phyloP scores from a whole-genome alignment of 192 early-diverging fungal genomes.

The Lobosporangium transversale region DNA sequence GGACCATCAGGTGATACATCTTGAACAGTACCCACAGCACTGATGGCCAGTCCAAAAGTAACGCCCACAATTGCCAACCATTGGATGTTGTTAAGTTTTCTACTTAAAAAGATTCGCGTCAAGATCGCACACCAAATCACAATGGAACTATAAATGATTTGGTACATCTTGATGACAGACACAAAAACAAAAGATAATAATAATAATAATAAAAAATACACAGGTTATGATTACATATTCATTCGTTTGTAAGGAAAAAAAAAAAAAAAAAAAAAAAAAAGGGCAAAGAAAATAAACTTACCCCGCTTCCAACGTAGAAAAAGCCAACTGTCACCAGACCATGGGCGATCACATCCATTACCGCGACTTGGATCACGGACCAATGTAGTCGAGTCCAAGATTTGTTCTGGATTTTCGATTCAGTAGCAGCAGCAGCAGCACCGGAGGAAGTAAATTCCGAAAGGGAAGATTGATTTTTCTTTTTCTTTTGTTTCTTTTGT shows the following conservation, averaged over 20 bases:
- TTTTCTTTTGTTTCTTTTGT: too few species aligned
- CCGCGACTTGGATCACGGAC: constrained; percentile 43
- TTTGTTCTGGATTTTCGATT: background rate
- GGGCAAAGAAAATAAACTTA: constrained; percentile 26
- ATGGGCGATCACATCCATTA: constrained; percentile 65
- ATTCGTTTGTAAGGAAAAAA: background rate
- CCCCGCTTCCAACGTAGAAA: constrained; percentile 67
- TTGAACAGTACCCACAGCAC: constrained; percentile 58
- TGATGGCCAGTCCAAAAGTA: constrained; percentile 61
- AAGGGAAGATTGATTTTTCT: too few species aligned
- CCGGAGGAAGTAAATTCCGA: too few species aligned
- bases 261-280: background rate
- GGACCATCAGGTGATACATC: constrained; percentile 35
- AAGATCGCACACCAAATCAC: constrained; percentile 74
- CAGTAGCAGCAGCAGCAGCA: too few species aligned
- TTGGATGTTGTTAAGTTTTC: constrained; percentile 59
- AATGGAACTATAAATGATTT: constrained; percentile 69
- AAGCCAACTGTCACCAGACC: constrained; percentile 66
- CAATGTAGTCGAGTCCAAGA: constrained; percentile 20
- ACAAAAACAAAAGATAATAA: constrained; percentile 14
- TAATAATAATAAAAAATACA: background rate
- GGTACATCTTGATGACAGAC: constrained; percentile 59
- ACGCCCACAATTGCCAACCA: constrained; percentile 65
- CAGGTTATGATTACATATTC: background rate
- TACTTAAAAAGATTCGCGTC: constrained; percentile 60